A percentile compares a stretch with the other conserved stretches of the same genome.
Evolutionary conservation across 306 rosid genomes (phyloP).

Genomic region (Begonia loranthoides): DNA sequence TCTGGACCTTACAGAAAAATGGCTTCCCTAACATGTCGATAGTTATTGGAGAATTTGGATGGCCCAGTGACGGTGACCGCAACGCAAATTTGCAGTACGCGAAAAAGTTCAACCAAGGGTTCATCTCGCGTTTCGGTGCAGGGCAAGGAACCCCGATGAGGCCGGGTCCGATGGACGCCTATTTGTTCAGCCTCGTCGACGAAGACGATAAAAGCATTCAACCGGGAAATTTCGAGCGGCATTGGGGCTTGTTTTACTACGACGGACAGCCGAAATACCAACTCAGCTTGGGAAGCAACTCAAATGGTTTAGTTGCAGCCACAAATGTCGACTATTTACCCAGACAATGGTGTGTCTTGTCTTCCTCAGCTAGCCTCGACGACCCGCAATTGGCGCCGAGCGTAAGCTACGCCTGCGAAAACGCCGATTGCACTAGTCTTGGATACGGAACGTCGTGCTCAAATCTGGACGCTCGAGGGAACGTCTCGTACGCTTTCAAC

Average conservation of each 20-base stretch:
- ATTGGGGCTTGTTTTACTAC: slow-evolving; percentile 81
- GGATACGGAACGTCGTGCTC: slow-evolving; percentile 78
- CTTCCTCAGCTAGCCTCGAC: slow-evolving; percentile 52
- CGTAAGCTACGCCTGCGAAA: slow-evolving; percentile 62
- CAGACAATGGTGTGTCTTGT: slow-evolving; percentile 66
- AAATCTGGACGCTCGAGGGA: slow-evolving; percentile 42
- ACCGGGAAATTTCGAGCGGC: slow-evolving; percentile 88
- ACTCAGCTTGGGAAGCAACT: slow-evolving; percentile 35
- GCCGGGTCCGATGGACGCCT: slow-evolving; percentile 64
- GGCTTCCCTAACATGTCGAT: slow-evolving; percentile 74
- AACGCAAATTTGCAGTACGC: slow-evolving; percentile 54
- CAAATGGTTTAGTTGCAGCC: slow-evolving; percentile 47
- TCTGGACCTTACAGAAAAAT: slow-evolving; percentile 63
- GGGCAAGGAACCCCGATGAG: slow-evolving; percentile 84
- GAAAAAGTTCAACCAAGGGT: slow-evolving; percentile 75
- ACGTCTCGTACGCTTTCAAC: slow-evolving; percentile 82
- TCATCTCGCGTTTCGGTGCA: slow-evolving; percentile 39
- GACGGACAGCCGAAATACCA: slow-evolving; percentile 73
- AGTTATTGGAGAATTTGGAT: slow-evolving; percentile 76
- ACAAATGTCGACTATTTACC: slow-evolving; percentile 34
- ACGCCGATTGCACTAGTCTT: slow-evolving; percentile 83
- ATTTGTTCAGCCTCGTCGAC: slow-evolving; percentile 68
- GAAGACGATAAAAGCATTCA: slow-evolving; percentile 74
- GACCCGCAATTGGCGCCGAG: slow-evolving; percentile 47
- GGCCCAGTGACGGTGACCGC: slow-evolving; percentile 92